Base-by-base conservation (phyloP, 2,329 filamentous ascomycete species). In the Hypoxylon sp. region DNA sequence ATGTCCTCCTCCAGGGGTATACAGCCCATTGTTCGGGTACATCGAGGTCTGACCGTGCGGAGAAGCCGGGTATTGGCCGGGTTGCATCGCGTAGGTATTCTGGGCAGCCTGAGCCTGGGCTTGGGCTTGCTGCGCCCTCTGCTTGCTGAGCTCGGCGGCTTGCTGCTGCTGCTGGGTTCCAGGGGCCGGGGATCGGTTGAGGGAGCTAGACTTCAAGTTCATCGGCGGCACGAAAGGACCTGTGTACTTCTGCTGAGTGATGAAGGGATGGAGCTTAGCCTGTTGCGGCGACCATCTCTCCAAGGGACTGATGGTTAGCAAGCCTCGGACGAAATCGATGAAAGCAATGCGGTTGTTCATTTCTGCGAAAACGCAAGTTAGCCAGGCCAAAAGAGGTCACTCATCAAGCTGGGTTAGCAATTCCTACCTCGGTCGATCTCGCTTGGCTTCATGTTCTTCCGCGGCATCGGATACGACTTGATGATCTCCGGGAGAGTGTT, bases 241-340 rank as follows among this genome's bases (percentile, higher is more conserved):
- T 0, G 93, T 97, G 72, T 89, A 99, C 79, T 98, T 99, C 72
- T 96, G 90, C 73, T 99, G 95, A 0, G 95, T 99, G 72, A 99
- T 99, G 75, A 99, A 99, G 0, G 95, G 95, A 72, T 99, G 95
- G 58, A 97, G 80, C 73, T 97, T 97, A 27, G 95, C 95, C 77
- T 99, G 95, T 71, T 97, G 94, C 5, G 95, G 95, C 3, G 95
- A 97, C 95, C 95, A 99, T 73, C 95, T 82, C 76, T 99, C 95
- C 27, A 99, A 83, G 2, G 95, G 95, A 72, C 97, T 99, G 72
- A 97, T 96, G 58, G 90, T 96, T 55, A 99, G 80, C 33, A 99
- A 77, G 11, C 95, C 95, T 65, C 95, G 88, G 20, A 98, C 95
- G 69, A 99, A 99, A 75, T 99, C 95, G 72, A 98, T 99, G 70